Evolutionary conservation across 805 yeast genomes (phyloP), one percentile per base, ranked within the genome.

Genomic region (Candida endomychidarum): DNA sequence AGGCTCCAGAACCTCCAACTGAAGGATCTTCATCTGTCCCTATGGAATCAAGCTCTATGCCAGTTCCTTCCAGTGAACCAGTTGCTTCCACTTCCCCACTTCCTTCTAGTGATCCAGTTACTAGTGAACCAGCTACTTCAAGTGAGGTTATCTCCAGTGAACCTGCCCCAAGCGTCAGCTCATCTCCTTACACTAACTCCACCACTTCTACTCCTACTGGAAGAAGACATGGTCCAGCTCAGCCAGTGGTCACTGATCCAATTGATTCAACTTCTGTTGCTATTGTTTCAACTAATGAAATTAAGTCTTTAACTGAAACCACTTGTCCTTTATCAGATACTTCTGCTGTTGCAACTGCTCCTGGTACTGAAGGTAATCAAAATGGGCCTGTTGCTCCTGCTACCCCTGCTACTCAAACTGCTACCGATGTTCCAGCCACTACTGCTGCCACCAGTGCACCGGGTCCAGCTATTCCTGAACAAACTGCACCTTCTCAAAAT

Each of bases 1-100:
- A 36, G n/a, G 38, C 47, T 28, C 56, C 52, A 26, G 35, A 38
- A 15, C 28, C 46, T 35, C 54, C 54, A 35, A 47, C 42, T 22
- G 44, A 41, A 21, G 50, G 46, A 29, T 38, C 44, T 11, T 10
- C 14, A 27, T 39, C 34, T 11, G 16, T 39, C 21, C 42, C 42
- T n/a, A n/a, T n/a, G n/a, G n/a, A n/a, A n/a, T n/a, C n/a, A n/a
- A n/a, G n/a, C n/a, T n/a, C n/a, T n/a, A n/a, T n/a, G n/a, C n/a
- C n/a, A 9, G 14, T 27, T 8, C n/a, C 42, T 8, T 34, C 37
- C 18, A 11, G 36, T 35, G 3, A 19, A n/a, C n/a, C n/a, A n/a
- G n/a, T n/a, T n/a, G n/a, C n/a, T n/a, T n/a, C n/a, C n/a, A n/a
- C n/a, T n/a, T n/a, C n/a, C n/a, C n/a, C n/a, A n/a, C n/a, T n/a